Base-by-base conservation (phyloP, 805 yeast genomes). In the Yarrowia bubula region DNA sequence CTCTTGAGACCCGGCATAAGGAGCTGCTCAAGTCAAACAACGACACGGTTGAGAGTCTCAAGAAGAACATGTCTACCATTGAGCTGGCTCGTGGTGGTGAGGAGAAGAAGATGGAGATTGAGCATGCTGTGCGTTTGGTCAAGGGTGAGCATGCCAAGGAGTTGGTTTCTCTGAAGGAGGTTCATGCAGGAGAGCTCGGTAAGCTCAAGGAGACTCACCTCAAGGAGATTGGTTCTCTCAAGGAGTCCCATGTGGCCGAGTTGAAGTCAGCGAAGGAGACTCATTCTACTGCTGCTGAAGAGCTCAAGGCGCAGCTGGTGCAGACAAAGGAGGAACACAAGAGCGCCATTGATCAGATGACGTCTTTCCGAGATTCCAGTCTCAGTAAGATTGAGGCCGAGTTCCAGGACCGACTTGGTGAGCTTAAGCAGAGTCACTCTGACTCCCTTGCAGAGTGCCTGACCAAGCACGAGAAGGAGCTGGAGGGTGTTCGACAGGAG, bases 21-120 rank as follows among this genome's bases (percentile, higher is more conserved):
- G 61, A 55, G 8, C 11, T 41, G 47, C 8, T 55, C 47, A 55
- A 31, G 31, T 38, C 47, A 8, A 15, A 55, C 38, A 41, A 28
- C 31, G 47, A 41, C 38, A 41, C 61, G 17, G 41, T 55, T 8
- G 61, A 55, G 47, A 55, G 47, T 10, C 47, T 55, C 39, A 55
- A 41, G 47, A 39, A 31, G 28, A 41, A 13, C 38, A 39, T 39
- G 61, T 35, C 61, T 38, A 41, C 47, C 38, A 41, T 41, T 37
- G 61, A 55, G 61, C 46, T 31, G 61, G 46, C 61, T 55, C 47
- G 47, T 55, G 46, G 47, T 39, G 61, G 47, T 7, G 55, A 48
- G 28, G 33, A 39, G 17, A 39, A 55, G 9, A 41, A 41, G 46
- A 47, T 15, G 8, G 61, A 41, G 28, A 13, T 28, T 4, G 60